A percentile compares a stretch with the other conserved stretches of the same genome.
These are phyloP conservation scores for Cryptococcus depauperatus DNA, from an alignment of 1,284 basidiomycete species.

Conservation along the genomic window DNA sequence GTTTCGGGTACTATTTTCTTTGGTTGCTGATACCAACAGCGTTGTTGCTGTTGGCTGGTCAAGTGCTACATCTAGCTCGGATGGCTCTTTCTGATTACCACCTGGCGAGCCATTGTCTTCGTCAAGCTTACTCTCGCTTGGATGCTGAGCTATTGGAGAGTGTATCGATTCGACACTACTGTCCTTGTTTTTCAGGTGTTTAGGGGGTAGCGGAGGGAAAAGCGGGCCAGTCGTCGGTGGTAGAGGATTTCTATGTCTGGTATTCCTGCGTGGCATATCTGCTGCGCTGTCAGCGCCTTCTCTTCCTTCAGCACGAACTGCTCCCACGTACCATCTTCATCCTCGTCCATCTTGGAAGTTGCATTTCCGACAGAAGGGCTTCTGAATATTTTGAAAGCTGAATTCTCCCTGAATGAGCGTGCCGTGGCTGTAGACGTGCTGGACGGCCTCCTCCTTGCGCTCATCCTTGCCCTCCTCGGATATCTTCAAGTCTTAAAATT, in stretches of 20 bases:
- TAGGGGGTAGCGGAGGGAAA: slow-evolving; percentile 43
- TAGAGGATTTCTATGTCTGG: slow-evolving; percentile 37
- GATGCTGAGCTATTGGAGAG: slow-evolving; percentile 3
- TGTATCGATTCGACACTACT: slow-evolving; percentile 26
- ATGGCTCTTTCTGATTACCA: too few species aligned
- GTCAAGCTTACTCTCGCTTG: neutral
- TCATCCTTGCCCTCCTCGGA: too few species aligned
- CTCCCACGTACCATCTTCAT: slow-evolving; percentile 14
- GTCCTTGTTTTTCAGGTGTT: slow-evolving; percentile 32
- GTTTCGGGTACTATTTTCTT: too few species aligned
- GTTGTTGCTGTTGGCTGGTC: neutral
- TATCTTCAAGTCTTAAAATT: too few species aligned
- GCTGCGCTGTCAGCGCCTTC: neutral
- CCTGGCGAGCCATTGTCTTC: neutral
- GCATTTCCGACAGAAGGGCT: slow-evolving; percentile 14
- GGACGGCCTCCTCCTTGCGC: slow-evolving; percentile 10
- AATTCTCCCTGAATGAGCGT: slow-evolving; percentile 8
- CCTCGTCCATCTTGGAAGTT: slow-evolving; percentile 13
- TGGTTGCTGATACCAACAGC: too few species aligned
- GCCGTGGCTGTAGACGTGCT: slow-evolving; percentile 10
- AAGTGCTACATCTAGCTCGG: too few species aligned
- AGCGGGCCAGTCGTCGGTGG: slow-evolving; percentile 39
- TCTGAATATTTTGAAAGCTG: slow-evolving; percentile 6
- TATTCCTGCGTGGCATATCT: slow-evolving; percentile 26
- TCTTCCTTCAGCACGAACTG: neutral